These are phyloP conservation scores for Diatrype stigma DNA, from an alignment of 2,329 filamentous ascomycete genomes.

Conservation along the genomic window DNA sequence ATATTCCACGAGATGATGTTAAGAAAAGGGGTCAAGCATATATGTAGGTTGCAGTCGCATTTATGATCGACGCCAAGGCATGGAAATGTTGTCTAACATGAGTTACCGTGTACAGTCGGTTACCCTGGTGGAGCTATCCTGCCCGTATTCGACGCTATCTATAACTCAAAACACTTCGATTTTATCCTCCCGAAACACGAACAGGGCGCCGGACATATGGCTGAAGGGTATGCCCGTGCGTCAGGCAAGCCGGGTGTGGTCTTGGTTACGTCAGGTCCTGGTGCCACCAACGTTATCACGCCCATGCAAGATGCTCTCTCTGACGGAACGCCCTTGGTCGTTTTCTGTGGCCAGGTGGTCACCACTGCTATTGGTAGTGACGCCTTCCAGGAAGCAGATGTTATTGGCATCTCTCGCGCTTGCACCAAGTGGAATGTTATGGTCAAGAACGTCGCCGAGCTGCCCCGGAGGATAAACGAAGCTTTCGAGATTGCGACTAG, in stretches of 20 bases:
- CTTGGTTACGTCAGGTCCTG: slow-evolving; percentile 91
- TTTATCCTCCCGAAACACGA: slow-evolving; percentile 95
- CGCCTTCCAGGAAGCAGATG: slow-evolving; percentile 94
- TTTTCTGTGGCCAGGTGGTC: slow-evolving; percentile 90
- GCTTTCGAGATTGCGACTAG: slow-evolving; percentile 97
- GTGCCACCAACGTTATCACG: slow-evolving; percentile 93
- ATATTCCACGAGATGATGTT: slow-evolving; percentile 99
- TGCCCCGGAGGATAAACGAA: slow-evolving; percentile 92
- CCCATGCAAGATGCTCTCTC: slow-evolving; percentile 95
- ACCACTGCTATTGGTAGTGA: slow-evolving; percentile 90
- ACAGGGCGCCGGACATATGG: slow-evolving; percentile 98
- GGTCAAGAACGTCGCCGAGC: slow-evolving; percentile 91
- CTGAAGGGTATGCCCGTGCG: slow-evolving; percentile 90
- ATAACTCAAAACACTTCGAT: slow-evolving; percentile 95
- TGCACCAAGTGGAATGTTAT: slow-evolving; percentile 99
- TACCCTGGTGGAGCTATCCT: slow-evolving; percentile 96
- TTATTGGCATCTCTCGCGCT: slow-evolving; percentile 86
- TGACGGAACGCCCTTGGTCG: slow-evolving; percentile 92
- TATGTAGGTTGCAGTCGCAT: slow-evolving; percentile 62
- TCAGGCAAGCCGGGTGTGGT: slow-evolving; percentile 94
- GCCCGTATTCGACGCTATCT: slow-evolving; percentile 97
- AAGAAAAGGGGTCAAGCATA: slow-evolving; percentile 83
- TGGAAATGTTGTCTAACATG: slow-evolving; percentile 7
- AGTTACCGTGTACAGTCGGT: slow-evolving; percentile 51
- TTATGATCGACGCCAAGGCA: slow-evolving; percentile 1